A percentile compares a stretch with the other conserved stretches of the same genome.
These are phyloP conservation scores for Alternaria sp. DNA, from an alignment of 2,329 filamentous ascomycete species.

Conservation along the genomic window DNA sequence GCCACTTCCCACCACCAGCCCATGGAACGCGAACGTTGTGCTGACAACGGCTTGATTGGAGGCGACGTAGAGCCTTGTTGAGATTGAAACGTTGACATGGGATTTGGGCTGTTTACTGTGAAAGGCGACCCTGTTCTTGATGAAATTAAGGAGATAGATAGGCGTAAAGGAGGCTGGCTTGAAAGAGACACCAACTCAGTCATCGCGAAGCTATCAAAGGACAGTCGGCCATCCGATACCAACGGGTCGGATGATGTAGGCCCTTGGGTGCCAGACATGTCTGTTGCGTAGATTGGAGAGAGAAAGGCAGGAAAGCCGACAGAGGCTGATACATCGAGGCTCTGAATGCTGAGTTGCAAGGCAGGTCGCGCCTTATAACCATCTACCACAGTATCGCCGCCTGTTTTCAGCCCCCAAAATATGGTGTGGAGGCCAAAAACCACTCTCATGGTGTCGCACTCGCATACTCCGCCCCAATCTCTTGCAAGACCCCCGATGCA, in stretches of 20 bases:
- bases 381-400: neutral
- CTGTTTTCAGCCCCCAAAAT: accelerated
- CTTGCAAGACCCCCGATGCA: neutral
- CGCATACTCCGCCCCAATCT: neutral
- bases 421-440: neutral
- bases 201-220: neutral
- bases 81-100: neutral
- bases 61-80: neutral
- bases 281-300: neutral
- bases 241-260: accelerated
- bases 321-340: accelerated
- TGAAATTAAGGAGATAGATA: neutral
- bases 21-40: neutral
- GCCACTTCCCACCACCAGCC: neutral
- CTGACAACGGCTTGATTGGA: accelerated
- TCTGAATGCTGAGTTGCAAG: too few species aligned
- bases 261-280: neutral
- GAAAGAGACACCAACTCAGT: neutral
- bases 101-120: neutral
- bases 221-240: accelerated
- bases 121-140: neutral
- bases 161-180: neutral
- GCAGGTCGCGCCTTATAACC: neutral
- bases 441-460: neutral
- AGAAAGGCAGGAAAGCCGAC: neutral